Evolutionary conservation across 805 yeast species (phyloP).

Genomic region (Saturnispora dispora): DNA sequence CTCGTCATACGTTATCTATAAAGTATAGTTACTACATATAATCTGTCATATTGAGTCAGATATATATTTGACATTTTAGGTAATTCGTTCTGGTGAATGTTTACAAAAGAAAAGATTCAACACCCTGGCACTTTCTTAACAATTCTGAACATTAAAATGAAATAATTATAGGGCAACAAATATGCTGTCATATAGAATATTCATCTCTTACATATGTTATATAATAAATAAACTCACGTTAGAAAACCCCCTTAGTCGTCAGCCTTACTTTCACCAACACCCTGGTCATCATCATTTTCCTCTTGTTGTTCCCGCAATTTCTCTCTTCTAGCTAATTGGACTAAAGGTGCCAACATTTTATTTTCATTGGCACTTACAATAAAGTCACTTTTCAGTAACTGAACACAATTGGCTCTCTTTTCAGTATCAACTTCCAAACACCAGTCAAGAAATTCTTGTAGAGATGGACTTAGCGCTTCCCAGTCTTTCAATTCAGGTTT

Average conservation of each 20-base stretch:
- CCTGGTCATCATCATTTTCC: conserved; percentile 10
- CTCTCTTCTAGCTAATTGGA: conserved; percentile 62
- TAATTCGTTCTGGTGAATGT: no score
- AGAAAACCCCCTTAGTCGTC: not conserved
- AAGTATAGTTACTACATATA: no score
- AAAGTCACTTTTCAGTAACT: conserved; percentile 60
- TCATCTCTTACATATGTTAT: not conserved
- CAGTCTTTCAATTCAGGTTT: conserved; percentile 70
- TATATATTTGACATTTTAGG: no score
- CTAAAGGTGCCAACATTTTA: conserved; percentile 59
- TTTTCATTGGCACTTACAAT: conserved; percentile 55
- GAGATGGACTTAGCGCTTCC: conserved; percentile 56
- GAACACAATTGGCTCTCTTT: conserved; percentile 67
- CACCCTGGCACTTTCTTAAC: no score
- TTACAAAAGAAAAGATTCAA: not conserved
- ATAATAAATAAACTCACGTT: not conserved
- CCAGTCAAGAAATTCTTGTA: conserved; percentile 64
- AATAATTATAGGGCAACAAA: not conserved
- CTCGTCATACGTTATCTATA: no score
- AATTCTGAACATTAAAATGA: no score
- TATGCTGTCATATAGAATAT: not conserved
- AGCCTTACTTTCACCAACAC: not conserved
- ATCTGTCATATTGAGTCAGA: no score
- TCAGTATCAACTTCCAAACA: conserved; percentile 80
- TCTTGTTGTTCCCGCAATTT: conserved; percentile 29